A percentile compares a stretch with the other conserved stretches of the same genome.
These are phyloP conservation scores for Ploettnerulaceae sp. DNA, from an alignment of 2,329 filamentous ascomycete genomes.

Conservation along the genomic window DNA sequence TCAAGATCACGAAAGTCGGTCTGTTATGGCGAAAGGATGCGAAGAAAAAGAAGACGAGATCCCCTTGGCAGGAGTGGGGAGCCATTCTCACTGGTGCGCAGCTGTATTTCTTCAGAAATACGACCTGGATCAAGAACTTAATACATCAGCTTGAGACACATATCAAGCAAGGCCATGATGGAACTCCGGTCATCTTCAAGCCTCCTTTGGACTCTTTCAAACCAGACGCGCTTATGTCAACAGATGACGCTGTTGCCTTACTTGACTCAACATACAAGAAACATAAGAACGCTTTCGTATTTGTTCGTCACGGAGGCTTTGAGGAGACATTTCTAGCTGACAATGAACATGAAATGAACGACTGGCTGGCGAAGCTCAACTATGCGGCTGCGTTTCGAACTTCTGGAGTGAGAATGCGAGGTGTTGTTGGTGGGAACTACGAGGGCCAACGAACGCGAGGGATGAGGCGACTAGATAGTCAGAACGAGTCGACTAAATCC, in stretches of 20 bases:
- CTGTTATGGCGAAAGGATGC: conserved; percentile 89
- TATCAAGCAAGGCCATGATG: conserved; percentile 69
- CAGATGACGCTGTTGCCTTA: conserved; percentile 84
- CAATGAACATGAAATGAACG: conserved; percentile 86
- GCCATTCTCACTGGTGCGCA: conserved; percentile 95
- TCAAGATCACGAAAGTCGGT: conserved; percentile 95
- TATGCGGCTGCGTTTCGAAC: conserved; percentile 93
- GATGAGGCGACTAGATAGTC: conserved; percentile 60
- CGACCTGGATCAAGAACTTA: conserved; percentile 83
- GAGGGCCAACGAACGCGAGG: conserved; percentile 74
- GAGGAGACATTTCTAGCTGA: conserved; percentile 92
- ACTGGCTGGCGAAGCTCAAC: conserved; percentile 94
- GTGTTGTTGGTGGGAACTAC: conserved; percentile 77
- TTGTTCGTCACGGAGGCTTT: conserved; percentile 78
- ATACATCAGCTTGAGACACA: conserved; percentile 85
- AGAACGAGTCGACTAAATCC: conserved; percentile 46
- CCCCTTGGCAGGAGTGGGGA: conserved; percentile 98
- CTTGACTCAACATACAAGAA: conserved; percentile 84
- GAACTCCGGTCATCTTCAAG: conserved; percentile 79
- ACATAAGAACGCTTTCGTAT: conserved; percentile 92
- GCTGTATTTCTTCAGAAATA: conserved; percentile 93
- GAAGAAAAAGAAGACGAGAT: conserved; percentile 90
- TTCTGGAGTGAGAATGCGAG: conserved; percentile 84
- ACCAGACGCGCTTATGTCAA: conserved; percentile 88
- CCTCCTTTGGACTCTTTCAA: conserved; percentile 90